Conservation (phyloP, 1,284 basidiomycete genomes). For the Salmacisia buchloeana region DNA sequence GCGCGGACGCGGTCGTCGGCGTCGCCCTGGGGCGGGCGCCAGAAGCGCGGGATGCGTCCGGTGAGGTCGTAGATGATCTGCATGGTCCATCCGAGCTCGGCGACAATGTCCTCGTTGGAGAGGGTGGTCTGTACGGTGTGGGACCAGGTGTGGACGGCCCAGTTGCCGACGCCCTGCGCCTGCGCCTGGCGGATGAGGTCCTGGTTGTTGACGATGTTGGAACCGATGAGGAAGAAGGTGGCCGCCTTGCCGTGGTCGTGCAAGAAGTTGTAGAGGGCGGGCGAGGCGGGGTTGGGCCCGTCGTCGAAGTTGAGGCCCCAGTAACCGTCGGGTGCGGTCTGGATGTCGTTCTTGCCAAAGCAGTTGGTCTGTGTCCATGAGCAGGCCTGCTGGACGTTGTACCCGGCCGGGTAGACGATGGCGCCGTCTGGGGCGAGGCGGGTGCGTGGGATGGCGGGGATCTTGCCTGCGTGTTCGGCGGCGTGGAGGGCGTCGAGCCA, state of each 20-base stretch:
- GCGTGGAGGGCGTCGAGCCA: slow-evolving; percentile 29
- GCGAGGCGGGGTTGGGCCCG: slow-evolving; percentile 39
- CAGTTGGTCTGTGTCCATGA: slow-evolving; percentile 51
- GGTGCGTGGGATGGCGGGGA: slow-evolving; percentile 27
- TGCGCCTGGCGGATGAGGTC: slow-evolving; percentile 15
- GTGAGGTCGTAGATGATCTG: slow-evolving; percentile 74
- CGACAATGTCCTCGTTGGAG: slow-evolving; percentile 56
- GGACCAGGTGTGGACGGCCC: slow-evolving; percentile 30
- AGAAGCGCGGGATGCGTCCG: slow-evolving; percentile 52
- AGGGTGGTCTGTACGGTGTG: slow-evolving; percentile 13
- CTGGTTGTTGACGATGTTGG: slow-evolving; percentile 16
- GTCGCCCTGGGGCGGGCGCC: slow-evolving; percentile 42
- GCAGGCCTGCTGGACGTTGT: slow-evolving; percentile 12
- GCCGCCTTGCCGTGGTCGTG: slow-evolving; percentile 21
- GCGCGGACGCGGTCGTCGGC: slow-evolving; percentile 55
- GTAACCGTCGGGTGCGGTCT: slow-evolving; percentile 57
- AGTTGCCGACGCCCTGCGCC: slow-evolving; percentile 25
- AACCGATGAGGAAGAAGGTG: slow-evolving; percentile 34
- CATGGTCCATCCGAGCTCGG: slow-evolving; percentile 76
- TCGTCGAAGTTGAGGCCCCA: slow-evolving; percentile 41
- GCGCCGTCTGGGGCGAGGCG: slow-evolving; percentile 12
- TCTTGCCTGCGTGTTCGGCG: slow-evolving; percentile 29
- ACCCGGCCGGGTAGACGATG: slow-evolving; percentile 26
- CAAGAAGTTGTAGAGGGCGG: slow-evolving; percentile 27
- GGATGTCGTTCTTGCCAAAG: slow-evolving; percentile 60